A percentile compares a stretch with the other conserved stretches of the same genome.
These are phyloP conservation scores for Claviceps fusiformis DNA, from an alignment of 2,329 filamentous ascomycete genomes.

Conservation along the genomic window DNA sequence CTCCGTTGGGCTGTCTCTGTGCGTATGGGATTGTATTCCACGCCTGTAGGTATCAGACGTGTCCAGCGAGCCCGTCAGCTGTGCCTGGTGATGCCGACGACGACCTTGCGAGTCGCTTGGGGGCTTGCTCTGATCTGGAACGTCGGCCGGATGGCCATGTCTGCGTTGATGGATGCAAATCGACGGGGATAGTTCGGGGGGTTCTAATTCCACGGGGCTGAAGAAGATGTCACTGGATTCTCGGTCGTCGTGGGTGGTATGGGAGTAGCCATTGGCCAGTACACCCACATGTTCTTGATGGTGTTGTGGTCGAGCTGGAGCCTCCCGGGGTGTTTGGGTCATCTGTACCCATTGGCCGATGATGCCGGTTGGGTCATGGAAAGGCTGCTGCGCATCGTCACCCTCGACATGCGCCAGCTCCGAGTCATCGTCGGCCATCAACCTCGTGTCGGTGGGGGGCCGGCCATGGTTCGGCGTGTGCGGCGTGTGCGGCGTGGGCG, in stretches of 20 bases:
- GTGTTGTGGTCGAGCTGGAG: neutral
- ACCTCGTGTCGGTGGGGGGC: neutral
- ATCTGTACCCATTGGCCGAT: slow-evolving; percentile 2
- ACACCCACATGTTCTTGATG: neutral
- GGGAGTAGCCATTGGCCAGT: no score
- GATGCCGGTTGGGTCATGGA: neutral
- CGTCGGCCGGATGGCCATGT: no score
- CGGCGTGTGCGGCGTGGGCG: no score
- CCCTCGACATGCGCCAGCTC: neutral
- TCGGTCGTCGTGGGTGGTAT: no score
- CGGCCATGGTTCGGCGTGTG: no score
- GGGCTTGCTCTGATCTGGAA: no score
- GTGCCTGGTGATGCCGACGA: neutral
- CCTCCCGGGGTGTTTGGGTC: neutral
- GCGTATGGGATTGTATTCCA: neutral
- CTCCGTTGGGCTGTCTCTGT: no score
- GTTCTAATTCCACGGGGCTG: no score
- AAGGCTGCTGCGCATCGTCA: neutral
- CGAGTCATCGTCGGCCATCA: neutral
- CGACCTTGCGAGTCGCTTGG: neutral
- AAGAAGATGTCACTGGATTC: no score
- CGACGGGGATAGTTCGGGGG: no score
- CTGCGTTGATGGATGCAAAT: no score
- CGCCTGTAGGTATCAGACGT: neutral
- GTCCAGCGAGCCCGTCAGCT: neutral